A percentile compares a stretch with the other conserved stretches of the same genome.
Evolutionary conservation across 176 grass and related monocot genomes (phyloP).

Genomic region (Eleusine coracana): DNA sequence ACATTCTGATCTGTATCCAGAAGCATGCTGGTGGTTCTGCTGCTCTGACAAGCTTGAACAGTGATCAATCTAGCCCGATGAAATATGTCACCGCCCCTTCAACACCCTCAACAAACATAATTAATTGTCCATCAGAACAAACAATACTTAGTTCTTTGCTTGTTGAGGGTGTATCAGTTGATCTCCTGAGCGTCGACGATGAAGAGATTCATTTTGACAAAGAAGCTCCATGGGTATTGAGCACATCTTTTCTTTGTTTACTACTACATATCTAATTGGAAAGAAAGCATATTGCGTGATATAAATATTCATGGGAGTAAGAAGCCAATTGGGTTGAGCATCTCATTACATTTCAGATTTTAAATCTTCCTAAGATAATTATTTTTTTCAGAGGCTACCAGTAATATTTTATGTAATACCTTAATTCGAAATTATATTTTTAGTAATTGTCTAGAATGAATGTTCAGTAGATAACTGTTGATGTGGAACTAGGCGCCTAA

Average conservation of each 20-base stretch:
- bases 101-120: constrained; percentile 50
- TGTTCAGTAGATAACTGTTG: background rate
- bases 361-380: background rate
- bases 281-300: background rate
- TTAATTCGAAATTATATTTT: background rate
- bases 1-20: constrained; percentile 41
- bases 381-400: background rate
- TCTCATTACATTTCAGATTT: background rate
- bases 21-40: constrained; percentile 63
- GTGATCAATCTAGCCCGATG: constrained; percentile 68
- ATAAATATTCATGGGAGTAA: background rate
- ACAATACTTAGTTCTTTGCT: constrained; percentile 48
- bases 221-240: constrained; percentile 59
- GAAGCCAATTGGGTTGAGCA: background rate
- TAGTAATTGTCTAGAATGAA: background rate
- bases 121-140: constrained; percentile 51
- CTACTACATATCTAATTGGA: background rate
- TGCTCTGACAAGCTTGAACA: constrained; percentile 61
- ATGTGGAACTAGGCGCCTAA: constrained; percentile 2
- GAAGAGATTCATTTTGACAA: constrained; percentile 54
- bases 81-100: constrained; percentile 68
- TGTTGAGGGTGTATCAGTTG: constrained; percentile 53
- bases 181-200: constrained; percentile 45
- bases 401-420: background rate
- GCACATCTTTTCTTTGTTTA: constrained; percentile 16